Evolutionary conservation across 768 basidiomycete species (phyloP).

Genomic region (Amanita pseudoporphyria): DNA sequence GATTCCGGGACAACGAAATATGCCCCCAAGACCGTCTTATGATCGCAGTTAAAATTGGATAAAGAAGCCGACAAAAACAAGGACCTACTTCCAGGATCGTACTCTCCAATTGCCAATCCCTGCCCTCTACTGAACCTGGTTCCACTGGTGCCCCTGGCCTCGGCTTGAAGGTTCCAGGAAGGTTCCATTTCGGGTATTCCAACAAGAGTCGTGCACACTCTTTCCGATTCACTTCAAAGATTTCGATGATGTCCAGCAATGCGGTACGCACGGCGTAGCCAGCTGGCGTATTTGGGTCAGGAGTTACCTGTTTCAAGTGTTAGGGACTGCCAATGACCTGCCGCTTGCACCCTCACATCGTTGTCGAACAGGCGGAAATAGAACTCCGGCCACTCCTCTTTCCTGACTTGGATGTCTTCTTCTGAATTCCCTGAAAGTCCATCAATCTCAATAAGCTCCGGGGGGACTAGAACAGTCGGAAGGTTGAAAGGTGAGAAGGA

Average conservation of each 20-base stretch:
- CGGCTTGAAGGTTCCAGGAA: constrained; percentile 78
- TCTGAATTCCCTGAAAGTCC: constrained; percentile 57
- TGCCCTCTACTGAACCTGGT: constrained; percentile 43
- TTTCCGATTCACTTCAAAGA: constrained; percentile 94
- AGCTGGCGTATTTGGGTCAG: constrained; percentile 58
- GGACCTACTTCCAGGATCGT: constrained; percentile 69
- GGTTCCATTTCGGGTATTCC: constrained; percentile 78
- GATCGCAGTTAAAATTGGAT: not conserved
- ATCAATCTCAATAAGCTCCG: constrained; percentile 79
- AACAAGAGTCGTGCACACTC: constrained; percentile 85
- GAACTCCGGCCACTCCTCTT: constrained; percentile 77
- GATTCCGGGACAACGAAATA: constrained; percentile 74
- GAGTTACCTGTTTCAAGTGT: constrained; percentile 48
- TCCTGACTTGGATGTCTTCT: constrained; percentile 65
- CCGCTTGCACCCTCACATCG: constrained; percentile 24
- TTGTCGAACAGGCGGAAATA: constrained; percentile 59
- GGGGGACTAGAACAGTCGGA: constrained; percentile 76
- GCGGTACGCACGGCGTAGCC: constrained; percentile 76
- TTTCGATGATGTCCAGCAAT: constrained; percentile 69
- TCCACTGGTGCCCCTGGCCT: constrained; percentile 50
- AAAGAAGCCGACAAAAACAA: not conserved
- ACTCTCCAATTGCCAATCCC: constrained; percentile 85
- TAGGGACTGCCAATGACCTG: not conserved
- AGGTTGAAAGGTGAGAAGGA: constrained; percentile 47
- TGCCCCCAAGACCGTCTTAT: constrained; percentile 61